A percentile compares a stretch with the other conserved stretches of the same genome.
Conservation (phyloP, 192 early-diverging fungal genomes). For the Phycomyces blakesleeanus region DNA sequence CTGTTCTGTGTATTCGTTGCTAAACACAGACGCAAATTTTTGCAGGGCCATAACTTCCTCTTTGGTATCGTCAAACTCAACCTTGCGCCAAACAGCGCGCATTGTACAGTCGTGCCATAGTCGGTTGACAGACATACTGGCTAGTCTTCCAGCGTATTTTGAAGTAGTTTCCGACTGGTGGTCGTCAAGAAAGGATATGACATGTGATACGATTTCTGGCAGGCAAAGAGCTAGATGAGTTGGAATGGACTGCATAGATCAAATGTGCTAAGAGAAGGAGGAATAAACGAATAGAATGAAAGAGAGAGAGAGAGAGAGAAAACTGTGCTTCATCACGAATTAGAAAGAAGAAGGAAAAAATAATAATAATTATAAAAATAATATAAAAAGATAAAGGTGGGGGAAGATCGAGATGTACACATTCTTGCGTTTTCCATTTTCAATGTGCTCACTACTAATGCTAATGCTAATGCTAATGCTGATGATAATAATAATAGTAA, state of each 20-base stretch:
- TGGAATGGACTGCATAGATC: neutral
- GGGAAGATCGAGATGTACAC: neutral
- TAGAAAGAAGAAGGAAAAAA: conserved; percentile 3
- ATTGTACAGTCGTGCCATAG: conserved; percentile 29
- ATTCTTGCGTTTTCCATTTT: conserved; percentile 10
- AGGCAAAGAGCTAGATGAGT: conserved; percentile 7
- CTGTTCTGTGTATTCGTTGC: neutral
- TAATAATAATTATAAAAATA: neutral
- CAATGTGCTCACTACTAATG: neutral
- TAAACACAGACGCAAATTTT: conserved; percentile 17
- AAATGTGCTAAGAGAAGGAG: neutral
- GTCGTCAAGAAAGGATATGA: conserved; percentile 2
- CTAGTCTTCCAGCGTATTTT: conserved; percentile 9
- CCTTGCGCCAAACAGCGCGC: conserved; percentile 29
- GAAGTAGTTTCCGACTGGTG: conserved; percentile 5
- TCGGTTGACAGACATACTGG: conserved; percentile 29
- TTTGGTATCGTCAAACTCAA: conserved; percentile 30
- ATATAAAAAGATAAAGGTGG: conserved; percentile 7
- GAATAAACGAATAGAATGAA: too few relatives aligned
- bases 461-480: neutral
- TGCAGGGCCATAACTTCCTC: conserved; percentile 12
- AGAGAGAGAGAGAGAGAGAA: conserved; percentile 4
- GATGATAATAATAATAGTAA: too few relatives aligned
- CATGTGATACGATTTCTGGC: conserved; percentile 11
- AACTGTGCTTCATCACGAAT: conserved; percentile 3